Conservation (phyloP, 305 asterid genomes). For the Fraxinus xanthoxyloides region DNA sequence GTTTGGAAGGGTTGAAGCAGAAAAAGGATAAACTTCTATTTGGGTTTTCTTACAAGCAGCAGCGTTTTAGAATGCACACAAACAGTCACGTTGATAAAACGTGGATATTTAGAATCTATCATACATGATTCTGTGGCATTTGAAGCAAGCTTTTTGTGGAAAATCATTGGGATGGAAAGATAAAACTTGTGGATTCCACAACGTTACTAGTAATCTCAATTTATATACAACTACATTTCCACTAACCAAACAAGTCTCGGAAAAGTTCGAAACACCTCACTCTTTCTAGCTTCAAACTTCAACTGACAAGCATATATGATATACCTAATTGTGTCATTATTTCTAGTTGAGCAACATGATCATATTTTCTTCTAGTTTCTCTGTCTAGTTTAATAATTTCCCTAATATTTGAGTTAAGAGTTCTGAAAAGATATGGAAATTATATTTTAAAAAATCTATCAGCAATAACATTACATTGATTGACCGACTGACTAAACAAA, state of each 20-base stretch:
- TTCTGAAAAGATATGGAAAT: background rate
- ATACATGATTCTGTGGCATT: background rate
- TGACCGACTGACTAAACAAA: background rate
- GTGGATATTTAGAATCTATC: background rate
- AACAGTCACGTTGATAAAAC: background rate
- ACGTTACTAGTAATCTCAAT: background rate
- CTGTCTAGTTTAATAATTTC: background rate
- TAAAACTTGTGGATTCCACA: background rate
- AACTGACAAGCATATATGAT: background rate
- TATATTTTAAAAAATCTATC: background rate
- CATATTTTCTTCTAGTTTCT: background rate
- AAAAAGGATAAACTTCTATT: background rate
- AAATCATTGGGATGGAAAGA: background rate
- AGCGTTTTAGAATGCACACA: background rate
- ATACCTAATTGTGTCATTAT: background rate
- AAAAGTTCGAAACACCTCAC: background rate
- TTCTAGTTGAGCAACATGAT: background rate
- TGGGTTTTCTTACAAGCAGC: background rate
- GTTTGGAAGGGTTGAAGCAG: background rate
- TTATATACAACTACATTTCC: background rate
- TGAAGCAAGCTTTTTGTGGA: background rate
- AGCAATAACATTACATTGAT: background rate
- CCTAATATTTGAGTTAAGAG: background rate
- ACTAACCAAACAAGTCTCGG: background rate
- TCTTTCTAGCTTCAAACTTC: background rate